phyloP scores from a whole-genome alignment of 2,329 filamentous ascomycete genomes.

The Calonectria leucothoes region DNA sequence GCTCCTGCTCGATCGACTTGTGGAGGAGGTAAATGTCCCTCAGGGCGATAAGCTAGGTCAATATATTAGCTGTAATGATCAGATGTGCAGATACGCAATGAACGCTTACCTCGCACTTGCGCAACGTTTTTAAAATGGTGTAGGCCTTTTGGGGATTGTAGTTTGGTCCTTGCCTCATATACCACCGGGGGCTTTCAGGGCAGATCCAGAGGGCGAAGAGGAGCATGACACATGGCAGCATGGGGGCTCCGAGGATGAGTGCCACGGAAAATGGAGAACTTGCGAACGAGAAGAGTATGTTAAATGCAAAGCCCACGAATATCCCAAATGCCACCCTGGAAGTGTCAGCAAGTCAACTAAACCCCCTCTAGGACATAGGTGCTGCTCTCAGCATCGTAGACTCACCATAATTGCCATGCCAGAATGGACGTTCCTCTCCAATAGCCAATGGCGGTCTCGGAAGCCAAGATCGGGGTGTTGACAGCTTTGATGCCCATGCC shows the following conservation, averaged over 20 bases:
- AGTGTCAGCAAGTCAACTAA: slow-evolving; percentile 35
- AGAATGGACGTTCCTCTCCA: slow-evolving; percentile 62
- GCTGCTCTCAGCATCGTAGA: slow-evolving; percentile 18
- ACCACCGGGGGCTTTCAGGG: slow-evolving; percentile 54
- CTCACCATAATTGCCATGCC: slow-evolving; percentile 58
- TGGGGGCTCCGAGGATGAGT: slow-evolving; percentile 51
- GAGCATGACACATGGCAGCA: slow-evolving; percentile 49
- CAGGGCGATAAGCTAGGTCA: background rate
- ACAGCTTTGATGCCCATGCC: slow-evolving; percentile 63
- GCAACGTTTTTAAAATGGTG: slow-evolving; percentile 45
- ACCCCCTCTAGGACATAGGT: slow-evolving; percentile 41
- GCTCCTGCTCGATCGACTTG: slow-evolving; percentile 11
- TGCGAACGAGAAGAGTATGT: slow-evolving; percentile 27
- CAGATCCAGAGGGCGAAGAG: slow-evolving; percentile 50
- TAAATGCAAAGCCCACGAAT: slow-evolving; percentile 36
- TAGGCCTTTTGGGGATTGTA: slow-evolving; percentile 51
- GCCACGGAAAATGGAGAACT: slow-evolving; percentile 26
- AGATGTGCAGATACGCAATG: background rate
- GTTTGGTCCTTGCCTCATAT: slow-evolving; percentile 48
- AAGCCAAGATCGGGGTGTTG: slow-evolving; percentile 59
- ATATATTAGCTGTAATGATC: background rate
- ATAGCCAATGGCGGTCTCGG: slow-evolving; percentile 58
- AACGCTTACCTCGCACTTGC: slow-evolving; percentile 40
- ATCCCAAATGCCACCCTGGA: slow-evolving; percentile 39
- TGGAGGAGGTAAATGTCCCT: slow-evolving; percentile 26